phyloP scores from a whole-genome alignment of 345 rosid species.

The Eucalyptus victrix region DNA sequence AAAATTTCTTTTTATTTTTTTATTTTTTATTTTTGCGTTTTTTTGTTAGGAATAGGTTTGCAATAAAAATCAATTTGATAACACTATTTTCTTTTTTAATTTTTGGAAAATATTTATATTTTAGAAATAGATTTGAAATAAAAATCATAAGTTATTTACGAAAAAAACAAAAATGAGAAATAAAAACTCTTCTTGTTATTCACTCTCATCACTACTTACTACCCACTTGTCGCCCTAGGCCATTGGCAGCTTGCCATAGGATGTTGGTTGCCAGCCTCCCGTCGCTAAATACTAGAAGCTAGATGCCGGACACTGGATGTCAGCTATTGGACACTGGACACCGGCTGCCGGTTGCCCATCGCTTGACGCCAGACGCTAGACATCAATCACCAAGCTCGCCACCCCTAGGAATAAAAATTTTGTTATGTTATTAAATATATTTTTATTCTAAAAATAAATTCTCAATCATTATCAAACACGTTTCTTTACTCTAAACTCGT shows the following conservation, averaged over 20 bases:
- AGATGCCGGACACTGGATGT: no score
- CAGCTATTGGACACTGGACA: fast-evolving
- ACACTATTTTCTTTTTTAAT: fast-evolving
- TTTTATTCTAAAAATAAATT: no score
- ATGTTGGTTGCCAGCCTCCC: no score
- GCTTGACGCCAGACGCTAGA: fast-evolving
- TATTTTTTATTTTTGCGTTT: fast-evolving
- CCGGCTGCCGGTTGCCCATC: fast-evolving
- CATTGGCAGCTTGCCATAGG: fast-evolving
- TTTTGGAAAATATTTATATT: fast-evolving
- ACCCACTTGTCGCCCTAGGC: fast-evolving
- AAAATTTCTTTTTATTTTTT: no score
- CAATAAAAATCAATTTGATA: no score
- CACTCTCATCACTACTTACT: fast-evolving
- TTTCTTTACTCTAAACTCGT: fast-evolving
- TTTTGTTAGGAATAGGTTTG: fast-evolving
- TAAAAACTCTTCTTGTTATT: no score
- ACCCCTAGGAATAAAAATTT: no score
- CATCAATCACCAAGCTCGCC: fast-evolving
- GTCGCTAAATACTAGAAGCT: fast-evolving
- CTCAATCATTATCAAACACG: fast-evolving
- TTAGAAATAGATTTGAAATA: no score
- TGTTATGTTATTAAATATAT: fast-evolving
- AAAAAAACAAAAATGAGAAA: no score
- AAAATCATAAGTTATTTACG: no score